Percentiles rank a stretch among this genome's conserved stretches.
These are phyloP conservation scores for Rhytidiadelphus loreus DNA, from an alignment of 225 moss, liverwort and hornwort species.

Conservation along the genomic window DNA sequence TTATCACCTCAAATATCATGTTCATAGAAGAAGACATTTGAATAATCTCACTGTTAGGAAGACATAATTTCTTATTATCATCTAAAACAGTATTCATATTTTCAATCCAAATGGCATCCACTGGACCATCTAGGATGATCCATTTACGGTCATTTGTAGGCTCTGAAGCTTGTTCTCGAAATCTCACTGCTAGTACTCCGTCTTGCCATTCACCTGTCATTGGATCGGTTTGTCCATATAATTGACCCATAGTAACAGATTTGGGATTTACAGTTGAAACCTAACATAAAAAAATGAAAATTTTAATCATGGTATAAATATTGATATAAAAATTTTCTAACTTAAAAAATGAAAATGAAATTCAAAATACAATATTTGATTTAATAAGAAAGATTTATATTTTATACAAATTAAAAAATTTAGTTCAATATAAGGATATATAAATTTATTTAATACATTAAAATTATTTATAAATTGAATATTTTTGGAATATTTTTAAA, in stretches of 20 bases:
- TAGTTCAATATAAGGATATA: not conserved
- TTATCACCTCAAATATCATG: not conserved
- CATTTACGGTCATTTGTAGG: conserved; percentile 16
- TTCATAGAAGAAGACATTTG: not conserved
- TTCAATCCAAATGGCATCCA: conserved; percentile 97
- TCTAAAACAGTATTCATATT: conserved; percentile 30
- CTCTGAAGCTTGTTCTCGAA: not conserved
- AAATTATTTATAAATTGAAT: not conserved
- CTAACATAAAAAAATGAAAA: not conserved
- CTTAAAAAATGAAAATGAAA: not conserved
- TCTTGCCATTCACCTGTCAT: not conserved
- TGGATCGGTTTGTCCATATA: not conserved
- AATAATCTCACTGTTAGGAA: not conserved
- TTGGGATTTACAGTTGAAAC: not conserved
- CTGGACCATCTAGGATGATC: conserved; percentile 77
- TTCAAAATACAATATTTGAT: not conserved
- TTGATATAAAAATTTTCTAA: not conserved
- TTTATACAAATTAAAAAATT: not conserved
- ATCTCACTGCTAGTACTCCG: not conserved
- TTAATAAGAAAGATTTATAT: not conserved
- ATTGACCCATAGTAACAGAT: not conserved
- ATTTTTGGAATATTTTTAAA: not conserved
- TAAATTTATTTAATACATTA: not conserved
- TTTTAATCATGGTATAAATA: not conserved
- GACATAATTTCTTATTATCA: not conserved